Base-by-base conservation (phyloP, 2,329 filamentous ascomycete genomes). In the Colletotrichum sp. region DNA sequence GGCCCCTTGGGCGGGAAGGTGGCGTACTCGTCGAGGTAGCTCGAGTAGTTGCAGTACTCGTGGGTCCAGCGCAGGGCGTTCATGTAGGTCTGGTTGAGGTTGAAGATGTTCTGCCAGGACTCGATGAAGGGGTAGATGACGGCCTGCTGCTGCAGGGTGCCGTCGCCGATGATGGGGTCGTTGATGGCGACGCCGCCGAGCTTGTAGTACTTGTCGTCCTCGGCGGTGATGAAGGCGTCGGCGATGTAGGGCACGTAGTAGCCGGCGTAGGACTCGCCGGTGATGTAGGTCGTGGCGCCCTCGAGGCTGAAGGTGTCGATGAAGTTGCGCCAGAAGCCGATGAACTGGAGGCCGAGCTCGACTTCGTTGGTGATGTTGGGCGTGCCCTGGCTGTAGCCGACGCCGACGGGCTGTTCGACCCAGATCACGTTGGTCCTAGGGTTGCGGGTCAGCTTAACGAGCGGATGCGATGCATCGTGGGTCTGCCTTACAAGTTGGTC, bases 281-380 rank as follows among this genome's bases (percentile, higher is more conserved):
- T 89, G 74, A 97, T 90, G 83, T 94, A 96, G 10, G 95, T 89
- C 78, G 94, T 94, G 79, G 90, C 91, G 21, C 89, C 89, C n/a
- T 94, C 88, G 79, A 95, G 86, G 16, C 84, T 86, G 78, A 96
- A 96, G 0, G 92, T 92, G 48, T 94, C 87, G 76, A 95, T 85
- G 79, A 95, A 96, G 85, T 95, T 95, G 85, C 93, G 92, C 88
- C 92, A 96, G 85, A 95, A 97, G 64, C 93, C 93, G n/a, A 93
- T 87, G 82, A 96, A 95, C 79, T 96, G 90, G n/a, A 85, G 84
- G 0, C 93, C 93, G 2, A 94, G 88, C 78, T 95, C 93, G 36
- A 92, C 89, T 78, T 95, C 92, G 78, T 90, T 90, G 8, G 87
- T 92, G 21, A 93, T 93, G 1, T 90, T 94, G 7, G 92, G 87